These are phyloP conservation scores for Cercospora zeae-maydis DNA, from an alignment of 2,329 filamentous ascomycete genomes.

Conservation along the genomic window DNA sequence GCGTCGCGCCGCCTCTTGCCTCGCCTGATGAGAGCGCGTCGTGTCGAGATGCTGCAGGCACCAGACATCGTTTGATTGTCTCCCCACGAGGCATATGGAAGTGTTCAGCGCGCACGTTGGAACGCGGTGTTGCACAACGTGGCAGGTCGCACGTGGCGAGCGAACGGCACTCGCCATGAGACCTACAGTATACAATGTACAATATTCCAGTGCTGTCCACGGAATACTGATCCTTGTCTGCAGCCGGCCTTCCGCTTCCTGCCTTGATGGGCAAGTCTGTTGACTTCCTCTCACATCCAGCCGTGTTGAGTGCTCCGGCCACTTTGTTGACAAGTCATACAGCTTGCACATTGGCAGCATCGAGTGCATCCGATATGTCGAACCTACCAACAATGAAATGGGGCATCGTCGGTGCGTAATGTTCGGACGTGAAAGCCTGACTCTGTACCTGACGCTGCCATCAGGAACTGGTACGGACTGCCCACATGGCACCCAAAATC, in stretches of 20 bases:
- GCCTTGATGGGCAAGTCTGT: background rate
- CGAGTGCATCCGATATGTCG: background rate
- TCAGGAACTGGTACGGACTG: background rate
- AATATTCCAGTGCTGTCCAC: background rate
- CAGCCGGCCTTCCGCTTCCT: conserved; percentile 1
- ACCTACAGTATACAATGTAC: background rate
- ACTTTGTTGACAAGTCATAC: background rate
- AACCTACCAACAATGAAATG: conserved; percentile 15
- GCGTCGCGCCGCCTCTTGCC: background rate
- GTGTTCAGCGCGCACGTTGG: no score
- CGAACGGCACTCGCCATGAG: background rate
- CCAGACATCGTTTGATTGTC: background rate
- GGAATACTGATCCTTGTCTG: background rate
- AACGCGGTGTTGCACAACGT: background rate
- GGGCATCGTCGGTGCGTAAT: conserved; percentile 17
- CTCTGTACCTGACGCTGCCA: background rate
- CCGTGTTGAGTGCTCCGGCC: background rate
- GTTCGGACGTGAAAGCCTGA: no score
- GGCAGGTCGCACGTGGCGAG: background rate
- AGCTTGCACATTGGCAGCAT: background rate
- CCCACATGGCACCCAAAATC: background rate
- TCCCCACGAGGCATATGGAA: no score
- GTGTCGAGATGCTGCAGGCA: background rate
- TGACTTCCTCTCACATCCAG: background rate
- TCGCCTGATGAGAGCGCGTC: background rate